Conservation (phyloP, 1,284 basidiomycete species). For the Porodaedalea pini region DNA sequence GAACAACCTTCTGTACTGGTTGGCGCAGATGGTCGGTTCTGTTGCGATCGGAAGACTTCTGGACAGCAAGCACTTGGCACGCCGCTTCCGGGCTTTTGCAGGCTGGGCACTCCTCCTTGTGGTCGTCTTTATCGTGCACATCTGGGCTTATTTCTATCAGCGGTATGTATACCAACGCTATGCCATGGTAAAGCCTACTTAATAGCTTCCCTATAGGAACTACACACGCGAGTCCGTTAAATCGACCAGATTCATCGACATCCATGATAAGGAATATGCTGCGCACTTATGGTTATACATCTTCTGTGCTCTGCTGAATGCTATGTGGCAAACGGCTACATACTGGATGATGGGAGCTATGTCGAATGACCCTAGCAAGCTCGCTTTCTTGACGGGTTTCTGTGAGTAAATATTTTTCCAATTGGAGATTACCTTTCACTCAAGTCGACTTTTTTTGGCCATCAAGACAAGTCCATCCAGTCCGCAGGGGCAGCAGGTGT, state of each 20-base stretch:
- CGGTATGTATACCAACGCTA: conserved; percentile 38
- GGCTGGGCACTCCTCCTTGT: conserved; percentile 57
- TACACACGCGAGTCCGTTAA: conserved; percentile 51
- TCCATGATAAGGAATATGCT: conserved; percentile 31
- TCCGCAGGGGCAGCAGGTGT: conserved; percentile 36
- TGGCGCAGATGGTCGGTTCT: conserved; percentile 37
- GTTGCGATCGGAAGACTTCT: conserved; percentile 36
- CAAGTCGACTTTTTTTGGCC: too few relatives aligned
- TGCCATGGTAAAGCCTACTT: background rate
- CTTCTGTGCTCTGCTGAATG: conserved; percentile 39
- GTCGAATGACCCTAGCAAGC: conserved; percentile 37
- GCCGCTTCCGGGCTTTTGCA: conserved; percentile 60
- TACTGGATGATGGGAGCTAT: conserved; percentile 44
- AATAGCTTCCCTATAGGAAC: conserved; percentile 34
- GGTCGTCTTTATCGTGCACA: conserved; percentile 63
- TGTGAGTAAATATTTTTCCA: conserved; percentile 29
- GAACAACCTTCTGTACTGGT: conserved; percentile 39
- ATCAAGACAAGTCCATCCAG: conserved; percentile 36
- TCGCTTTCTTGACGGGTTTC: conserved; percentile 42
- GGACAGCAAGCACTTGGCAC: conserved; percentile 27
- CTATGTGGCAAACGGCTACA: conserved; percentile 43
- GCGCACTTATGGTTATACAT: conserved; percentile 38
- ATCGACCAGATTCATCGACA: conserved; percentile 26
- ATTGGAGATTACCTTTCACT: too few relatives aligned
- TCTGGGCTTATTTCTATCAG: conserved; percentile 69